phyloP scores from a whole-genome alignment of 257 asterid genomes.

The Ilex asprella region DNA sequence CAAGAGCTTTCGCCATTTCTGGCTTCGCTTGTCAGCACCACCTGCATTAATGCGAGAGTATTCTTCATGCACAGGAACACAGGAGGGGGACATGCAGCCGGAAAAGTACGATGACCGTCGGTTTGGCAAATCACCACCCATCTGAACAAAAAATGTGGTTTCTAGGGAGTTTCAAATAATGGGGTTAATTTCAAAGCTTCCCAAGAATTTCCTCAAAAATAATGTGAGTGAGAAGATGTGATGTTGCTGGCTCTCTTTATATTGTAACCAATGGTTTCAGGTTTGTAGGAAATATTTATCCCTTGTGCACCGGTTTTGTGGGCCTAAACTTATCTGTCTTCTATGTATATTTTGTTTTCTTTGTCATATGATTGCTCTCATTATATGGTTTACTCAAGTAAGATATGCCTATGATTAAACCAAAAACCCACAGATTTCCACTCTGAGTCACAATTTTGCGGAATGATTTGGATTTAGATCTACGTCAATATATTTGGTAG shows the following conservation, averaged over 20 bases:
- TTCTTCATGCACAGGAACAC: slow-evolving; percentile 64
- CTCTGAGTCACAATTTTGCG: no score
- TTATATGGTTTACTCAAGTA: no score
- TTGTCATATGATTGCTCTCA: no score
- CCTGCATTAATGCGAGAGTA: slow-evolving; percentile 46
- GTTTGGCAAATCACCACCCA: slow-evolving; percentile 35
- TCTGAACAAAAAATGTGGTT: slow-evolving; percentile 6
- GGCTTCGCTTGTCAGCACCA: slow-evolving; percentile 16
- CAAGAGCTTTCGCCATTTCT: slow-evolving; percentile 41
- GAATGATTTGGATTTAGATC: no score
- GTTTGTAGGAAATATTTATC: no score
- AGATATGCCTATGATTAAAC: no score
- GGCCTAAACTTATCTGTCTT: neutral
- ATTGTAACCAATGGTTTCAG: neutral
- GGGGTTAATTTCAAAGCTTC: neutral
- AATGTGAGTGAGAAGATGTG: neutral
- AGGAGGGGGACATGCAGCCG: slow-evolving; percentile 74
- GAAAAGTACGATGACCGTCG: slow-evolving; percentile 48
- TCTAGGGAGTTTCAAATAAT: neutral
- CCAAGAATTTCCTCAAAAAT: no score
- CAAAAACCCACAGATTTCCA: no score
- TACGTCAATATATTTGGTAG: no score
- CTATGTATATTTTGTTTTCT: no score
- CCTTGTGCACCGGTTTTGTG: neutral
- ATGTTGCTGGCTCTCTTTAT: neutral